phyloP scores from a whole-genome alignment of 75 land plant species.

The Pinus albicaulis region DNA sequence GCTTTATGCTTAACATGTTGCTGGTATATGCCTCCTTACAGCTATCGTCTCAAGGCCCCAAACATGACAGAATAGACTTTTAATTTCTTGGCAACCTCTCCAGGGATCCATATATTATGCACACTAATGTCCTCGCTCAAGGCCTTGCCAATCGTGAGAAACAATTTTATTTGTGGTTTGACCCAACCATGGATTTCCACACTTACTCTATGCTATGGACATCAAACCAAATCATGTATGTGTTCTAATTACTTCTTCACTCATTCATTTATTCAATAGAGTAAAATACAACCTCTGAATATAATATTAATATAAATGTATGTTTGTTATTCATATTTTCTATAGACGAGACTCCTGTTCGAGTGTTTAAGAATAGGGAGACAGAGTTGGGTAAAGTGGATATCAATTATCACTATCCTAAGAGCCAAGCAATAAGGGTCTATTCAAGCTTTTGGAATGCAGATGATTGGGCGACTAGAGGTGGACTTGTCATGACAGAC shows the following conservation, averaged over 20 bases:
- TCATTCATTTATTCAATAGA: too few relatives aligned
- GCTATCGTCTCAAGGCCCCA: constrained; percentile 54
- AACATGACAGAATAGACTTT: constrained; percentile 80
- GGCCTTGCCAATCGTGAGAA: constrained; percentile 64
- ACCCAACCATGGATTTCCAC: constrained; percentile 60
- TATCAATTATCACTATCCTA: background rate
- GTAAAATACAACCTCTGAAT: too few relatives aligned
- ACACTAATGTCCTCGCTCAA: constrained; percentile 70
- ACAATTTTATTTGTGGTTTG: constrained; percentile 77
- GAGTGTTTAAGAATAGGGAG: constrained; percentile 35
- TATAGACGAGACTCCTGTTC: constrained; percentile 45
- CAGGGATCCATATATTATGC: constrained; percentile 65
- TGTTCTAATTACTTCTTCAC: too few relatives aligned
- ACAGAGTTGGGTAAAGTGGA: constrained; percentile 11
- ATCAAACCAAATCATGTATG: constrained; percentile 25
- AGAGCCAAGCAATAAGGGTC: background rate
- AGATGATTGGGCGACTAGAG: too few relatives aligned
- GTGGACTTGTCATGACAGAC: too few relatives aligned
- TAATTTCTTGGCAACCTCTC: constrained; percentile 73
- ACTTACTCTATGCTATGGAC: constrained; percentile 47
- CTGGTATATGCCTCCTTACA: background rate
- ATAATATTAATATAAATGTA: too few relatives aligned
- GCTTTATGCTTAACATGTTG: too few relatives aligned
- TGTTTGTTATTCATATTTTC: constrained; percentile 27
- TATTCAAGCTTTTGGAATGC: too few relatives aligned